Base-by-base conservation (phyloP, 78 protist genomes). In the Chrysochromulina parva region DNA sequence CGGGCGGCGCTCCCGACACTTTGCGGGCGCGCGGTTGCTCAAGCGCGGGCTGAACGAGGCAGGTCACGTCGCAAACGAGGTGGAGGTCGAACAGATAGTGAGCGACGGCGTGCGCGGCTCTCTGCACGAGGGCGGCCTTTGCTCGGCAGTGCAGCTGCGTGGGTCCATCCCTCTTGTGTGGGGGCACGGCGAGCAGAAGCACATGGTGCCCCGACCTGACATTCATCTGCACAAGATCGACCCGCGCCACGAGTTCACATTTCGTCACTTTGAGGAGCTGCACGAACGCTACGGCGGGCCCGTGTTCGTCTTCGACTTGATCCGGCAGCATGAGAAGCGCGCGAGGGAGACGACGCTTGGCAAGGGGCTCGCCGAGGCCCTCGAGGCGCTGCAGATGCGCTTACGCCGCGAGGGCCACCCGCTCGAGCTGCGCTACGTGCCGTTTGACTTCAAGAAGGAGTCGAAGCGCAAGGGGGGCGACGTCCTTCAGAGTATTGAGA, bases 151-250 rank as follows among this genome's bases (percentile, higher is more conserved):
- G 22, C 97, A 96, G 90, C 80, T 93, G 24, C 93, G 99, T 26
- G 99, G 99, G 6, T 96, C 98, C 17, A 96, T 98, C 6, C 99
- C 99, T 6, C 87, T 98, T 38, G 95, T 92, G 71, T 99, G 99
- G 99, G 87, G 93, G 69, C 99, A 98, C 62, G 93, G 88, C 88
- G 6, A 48, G 53, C 0, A 0, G 19, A 28, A 47, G 16, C 16
- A 55, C 48, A 22, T 13, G 84, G 94, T 91, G 19, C 85, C 85
- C 24, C 94, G 76, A 3, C 65, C 6, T 2, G 53, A 86, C 89
- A 62, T 86, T 26, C 28, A 57, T 1, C 24, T 86, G 59, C 85
- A 17, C 16, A 59, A 20, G 22, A 65, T 14, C n/a, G 88, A 90
- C 65, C 84, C 81, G 26, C 2, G 22, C 58, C 62, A 58, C 76